phyloP scores from a whole-genome alignment of 768 basidiomycete genomes.

The Coprinopsis sp. region DNA sequence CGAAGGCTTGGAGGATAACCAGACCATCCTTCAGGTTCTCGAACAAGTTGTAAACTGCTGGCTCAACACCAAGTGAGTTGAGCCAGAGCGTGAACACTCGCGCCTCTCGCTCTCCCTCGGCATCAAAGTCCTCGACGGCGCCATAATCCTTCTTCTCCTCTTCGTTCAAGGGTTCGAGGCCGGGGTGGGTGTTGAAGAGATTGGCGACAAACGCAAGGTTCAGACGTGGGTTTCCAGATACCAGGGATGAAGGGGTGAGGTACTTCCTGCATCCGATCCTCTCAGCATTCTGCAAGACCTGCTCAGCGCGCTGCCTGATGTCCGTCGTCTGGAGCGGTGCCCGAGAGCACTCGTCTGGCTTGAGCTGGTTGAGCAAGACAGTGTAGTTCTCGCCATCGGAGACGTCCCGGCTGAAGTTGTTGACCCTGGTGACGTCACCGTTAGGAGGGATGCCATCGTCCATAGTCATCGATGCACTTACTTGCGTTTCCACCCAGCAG shows the following conservation, averaged over 20 bases:
- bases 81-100: conserved; percentile 98
- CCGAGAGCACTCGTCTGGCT: conserved; percentile 89
- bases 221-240: conserved; percentile 92
- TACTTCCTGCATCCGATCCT: conserved; percentile 94
- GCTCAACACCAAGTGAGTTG: conserved; percentile 95
- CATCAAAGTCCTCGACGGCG: conserved; percentile 93
- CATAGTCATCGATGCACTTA: conserved; percentile 21
- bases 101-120: conserved; percentile 97
- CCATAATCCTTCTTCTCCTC: conserved; percentile 90
- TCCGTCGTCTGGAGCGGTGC: conserved; percentile 86
- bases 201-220: conserved; percentile 99
- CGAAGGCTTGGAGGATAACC: conserved; percentile 91
- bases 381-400: conserved; percentile 98
- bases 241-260: conserved; percentile 85
- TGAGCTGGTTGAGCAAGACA: conserved; percentile 90
- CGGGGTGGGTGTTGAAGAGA: conserved; percentile 96
- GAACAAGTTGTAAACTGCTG: conserved; percentile 93
- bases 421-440: conserved; percentile 54
- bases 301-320: conserved; percentile 79
- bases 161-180: conserved; percentile 90
- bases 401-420: conserved; percentile 98
- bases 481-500: conserved; percentile 88
- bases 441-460: conserved; percentile 8
- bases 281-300: conserved; percentile 93
- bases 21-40: conserved; percentile 93